Percentiles rank a stretch among this genome's conserved stretches.
Conservation (phyloP, 352 stramenopile genomes). For the Pythium utonaiense region DNA sequence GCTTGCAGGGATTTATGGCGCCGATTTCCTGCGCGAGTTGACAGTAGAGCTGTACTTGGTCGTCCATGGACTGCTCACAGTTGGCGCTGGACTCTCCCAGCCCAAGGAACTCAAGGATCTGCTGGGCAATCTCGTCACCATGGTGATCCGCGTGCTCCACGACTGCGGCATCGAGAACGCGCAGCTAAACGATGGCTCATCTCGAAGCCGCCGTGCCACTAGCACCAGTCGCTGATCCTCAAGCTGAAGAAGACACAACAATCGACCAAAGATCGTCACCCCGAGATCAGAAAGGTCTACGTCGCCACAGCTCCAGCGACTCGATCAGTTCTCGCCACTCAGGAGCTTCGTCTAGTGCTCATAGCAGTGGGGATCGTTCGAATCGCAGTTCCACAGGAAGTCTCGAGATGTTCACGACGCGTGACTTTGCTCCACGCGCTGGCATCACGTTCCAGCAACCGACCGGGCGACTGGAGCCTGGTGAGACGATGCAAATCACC, state of each 20-base stretch:
- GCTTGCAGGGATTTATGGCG: conserved; percentile 23
- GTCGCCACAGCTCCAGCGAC: conserved; percentile 44
- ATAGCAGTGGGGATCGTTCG: conserved; percentile 31
- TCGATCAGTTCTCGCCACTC: conserved; percentile 49
- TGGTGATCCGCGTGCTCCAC: conserved; percentile 54
- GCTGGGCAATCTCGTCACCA: conserved; percentile 58
- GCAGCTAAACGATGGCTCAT: conserved; percentile 42
- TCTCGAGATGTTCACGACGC: conserved; percentile 32
- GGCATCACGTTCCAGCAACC: conserved; percentile 49
- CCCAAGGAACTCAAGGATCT: conserved; percentile 73
- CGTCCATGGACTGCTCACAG: conserved; percentile 63
- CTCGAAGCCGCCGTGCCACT: conserved; percentile 25
- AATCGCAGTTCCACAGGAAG: conserved; percentile 26
- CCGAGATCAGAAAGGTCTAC: neutral
- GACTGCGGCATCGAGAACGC: conserved; percentile 39
- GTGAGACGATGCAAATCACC: conserved; percentile 32
- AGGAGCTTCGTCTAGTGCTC: conserved; percentile 28
- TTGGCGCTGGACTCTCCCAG: conserved; percentile 69
- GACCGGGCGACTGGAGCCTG: conserved; percentile 36
- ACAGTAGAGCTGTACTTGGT: conserved; percentile 59
- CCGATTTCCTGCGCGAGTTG: conserved; percentile 26
- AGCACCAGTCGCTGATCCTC: too few relatives aligned
- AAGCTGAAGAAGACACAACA: neutral
- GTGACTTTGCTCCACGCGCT: conserved; percentile 41
- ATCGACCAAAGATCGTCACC: neutral